These are phyloP conservation scores for Aspergillus asperescens DNA, from an alignment of 495 filamentous ascomycete species.

Conservation along the genomic window DNA sequence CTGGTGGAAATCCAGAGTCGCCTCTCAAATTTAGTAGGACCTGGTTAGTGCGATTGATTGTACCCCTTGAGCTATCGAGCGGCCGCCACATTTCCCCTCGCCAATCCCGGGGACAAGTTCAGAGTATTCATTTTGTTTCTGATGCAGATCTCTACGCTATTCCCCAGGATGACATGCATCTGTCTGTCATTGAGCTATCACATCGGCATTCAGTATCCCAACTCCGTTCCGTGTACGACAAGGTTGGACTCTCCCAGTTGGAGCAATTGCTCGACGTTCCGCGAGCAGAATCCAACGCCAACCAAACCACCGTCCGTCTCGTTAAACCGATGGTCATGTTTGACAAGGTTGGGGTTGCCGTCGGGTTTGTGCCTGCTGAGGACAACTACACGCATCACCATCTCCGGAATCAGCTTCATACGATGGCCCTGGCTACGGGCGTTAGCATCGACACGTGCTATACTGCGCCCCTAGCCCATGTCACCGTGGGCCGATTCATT, in stretches of 20 bases:
- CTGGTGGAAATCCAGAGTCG: background rate
- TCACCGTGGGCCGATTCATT: constrained; percentile 6
- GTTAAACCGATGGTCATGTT: constrained; percentile 7
- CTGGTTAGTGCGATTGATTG: background rate
- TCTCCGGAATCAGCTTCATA: constrained; percentile 8
- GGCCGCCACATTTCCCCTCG: background rate
- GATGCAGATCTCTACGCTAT: constrained; percentile 3
- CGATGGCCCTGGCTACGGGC: background rate
- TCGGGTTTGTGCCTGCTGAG: constrained; percentile 1
- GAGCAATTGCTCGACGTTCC: background rate
- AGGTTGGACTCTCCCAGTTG: background rate
- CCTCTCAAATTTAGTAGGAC: constrained; percentile 1
- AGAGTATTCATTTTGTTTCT: background rate
- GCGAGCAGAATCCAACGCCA: background rate
- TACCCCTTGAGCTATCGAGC: background rate
- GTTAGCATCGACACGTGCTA: constrained; percentile 10
- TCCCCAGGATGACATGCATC: background rate
- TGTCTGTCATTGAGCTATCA: constrained; percentile 10
- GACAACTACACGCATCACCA: constrained; percentile 8
- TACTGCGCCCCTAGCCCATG: constrained; percentile 10
- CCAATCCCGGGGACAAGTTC: background rate
- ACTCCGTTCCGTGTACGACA: constrained; percentile 1
- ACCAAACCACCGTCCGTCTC: background rate
- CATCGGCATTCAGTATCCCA: constrained; percentile 4
- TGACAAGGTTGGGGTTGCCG: constrained; percentile 5